A percentile compares a stretch with the other conserved stretches of the same genome.
Evolutionary conservation across 371 early-diverging fungal species (phyloP).

Genomic region (Actinomortierella wolfii): DNA sequence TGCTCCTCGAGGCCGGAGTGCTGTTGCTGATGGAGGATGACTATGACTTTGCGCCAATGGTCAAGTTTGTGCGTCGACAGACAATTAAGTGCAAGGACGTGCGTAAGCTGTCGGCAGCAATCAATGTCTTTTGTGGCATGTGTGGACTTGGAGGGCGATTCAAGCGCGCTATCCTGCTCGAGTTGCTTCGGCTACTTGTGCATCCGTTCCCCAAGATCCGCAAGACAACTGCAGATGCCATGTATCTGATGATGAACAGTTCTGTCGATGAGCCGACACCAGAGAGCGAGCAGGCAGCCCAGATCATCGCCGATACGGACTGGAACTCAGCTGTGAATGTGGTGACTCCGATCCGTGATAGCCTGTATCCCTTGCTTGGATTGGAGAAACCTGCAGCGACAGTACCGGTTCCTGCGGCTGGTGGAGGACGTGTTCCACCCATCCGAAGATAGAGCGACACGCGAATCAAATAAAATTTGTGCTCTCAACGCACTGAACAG

Average conservation of each 20-base stretch:
- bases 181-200: slow-evolving; percentile 25
- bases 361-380: slow-evolving; percentile 30
- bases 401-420: too few relatives aligned
- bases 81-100: slow-evolving; percentile 35
- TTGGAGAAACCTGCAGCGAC: slow-evolving; percentile 24
- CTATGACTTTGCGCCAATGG: slow-evolving; percentile 43
- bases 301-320: slow-evolving; percentile 27
- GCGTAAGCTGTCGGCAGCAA: slow-evolving; percentile 28
- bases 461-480: too few relatives aligned
- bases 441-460: too few relatives aligned
- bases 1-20: slow-evolving; percentile 64
- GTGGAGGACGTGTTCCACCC: too few relatives aligned
- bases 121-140: slow-evolving; percentile 30
- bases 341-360: slow-evolving; percentile 26
- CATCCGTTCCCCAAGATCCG: slow-evolving; percentile 48
- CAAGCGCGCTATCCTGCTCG: slow-evolving; percentile 33
- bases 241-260: slow-evolving; percentile 40
- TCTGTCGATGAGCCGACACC: slow-evolving; percentile 32
- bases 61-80: slow-evolving; percentile 35
- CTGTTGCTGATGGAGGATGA: slow-evolving; percentile 49
- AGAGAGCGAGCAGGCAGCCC: slow-evolving; percentile 29
- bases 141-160: slow-evolving; percentile 36
- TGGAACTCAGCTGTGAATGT: slow-evolving; percentile 29
- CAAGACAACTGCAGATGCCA: slow-evolving; percentile 37
- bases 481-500: too few relatives aligned